Percentiles rank a stretch among this genome's conserved stretches.
Evolutionary conservation across 2,329 filamentous ascomycete genomes (phyloP).

Genomic region (Plenodomus biglobosus): DNA sequence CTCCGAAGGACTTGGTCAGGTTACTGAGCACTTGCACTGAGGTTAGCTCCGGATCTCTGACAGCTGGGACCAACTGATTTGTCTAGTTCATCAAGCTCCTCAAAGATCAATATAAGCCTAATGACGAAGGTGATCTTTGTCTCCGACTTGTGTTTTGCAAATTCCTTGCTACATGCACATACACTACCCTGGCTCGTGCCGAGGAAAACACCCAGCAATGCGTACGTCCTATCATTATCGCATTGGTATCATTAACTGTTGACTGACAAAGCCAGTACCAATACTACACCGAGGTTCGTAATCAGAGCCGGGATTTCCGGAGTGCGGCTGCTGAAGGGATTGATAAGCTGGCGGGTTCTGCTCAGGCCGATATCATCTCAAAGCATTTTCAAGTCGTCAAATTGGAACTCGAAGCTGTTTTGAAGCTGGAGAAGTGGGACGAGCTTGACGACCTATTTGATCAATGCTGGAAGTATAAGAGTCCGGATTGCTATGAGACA

Average conservation of each 20-base stretch:
- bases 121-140: conserved; percentile 50
- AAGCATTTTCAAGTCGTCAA: conserved; percentile 70
- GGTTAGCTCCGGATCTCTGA: conserved; percentile 25
- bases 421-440: conserved; percentile 68
- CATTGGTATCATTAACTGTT: not conserved
- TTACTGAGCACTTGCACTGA: conserved; percentile 54
- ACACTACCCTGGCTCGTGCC: conserved; percentile 52
- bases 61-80: conserved; percentile 1
- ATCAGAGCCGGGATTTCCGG: conserved; percentile 64
- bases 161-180: conserved; percentile 60
- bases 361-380: conserved; percentile 56
- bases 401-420: conserved; percentile 77
- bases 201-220: conserved; percentile 46
- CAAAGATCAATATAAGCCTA: conserved; percentile 23
- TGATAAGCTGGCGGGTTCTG: conserved; percentile 47
- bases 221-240: conserved; percentile 35
- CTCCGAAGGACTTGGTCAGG: conserved; percentile 56
- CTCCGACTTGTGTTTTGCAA: conserved; percentile 69
- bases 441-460: conserved; percentile 63
- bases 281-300: conserved; percentile 63
- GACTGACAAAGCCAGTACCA: conserved; percentile 54
- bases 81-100: conserved; percentile 48
- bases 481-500: conserved; percentile 47
- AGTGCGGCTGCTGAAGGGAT: conserved; percentile 43
- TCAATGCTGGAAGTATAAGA: conserved; percentile 42